phyloP scores from a whole-genome alignment of 805 yeast species.

The Saccharomycopsis synnaedendra region DNA sequence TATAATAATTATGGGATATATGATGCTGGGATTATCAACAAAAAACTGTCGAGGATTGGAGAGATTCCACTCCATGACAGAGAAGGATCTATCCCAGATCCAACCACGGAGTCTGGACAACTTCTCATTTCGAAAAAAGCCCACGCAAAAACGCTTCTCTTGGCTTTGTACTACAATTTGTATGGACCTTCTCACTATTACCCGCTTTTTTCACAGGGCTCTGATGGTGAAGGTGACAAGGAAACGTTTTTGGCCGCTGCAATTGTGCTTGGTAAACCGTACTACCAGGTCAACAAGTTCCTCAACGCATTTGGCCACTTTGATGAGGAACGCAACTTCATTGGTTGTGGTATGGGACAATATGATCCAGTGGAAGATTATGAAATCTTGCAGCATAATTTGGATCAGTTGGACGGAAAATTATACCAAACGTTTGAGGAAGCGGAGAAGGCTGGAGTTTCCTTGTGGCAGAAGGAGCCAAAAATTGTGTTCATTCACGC shows the following conservation, averaged over 20 bases:
- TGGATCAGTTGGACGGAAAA: constrained; percentile 6
- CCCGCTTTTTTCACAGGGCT: constrained; percentile 44
- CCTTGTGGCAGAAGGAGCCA: constrained; percentile 19
- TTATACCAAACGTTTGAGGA: constrained; percentile 7
- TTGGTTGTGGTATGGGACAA: constrained; percentile 48
- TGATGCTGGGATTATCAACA: constrained; percentile 22
- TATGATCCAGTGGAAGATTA: constrained; percentile 44
- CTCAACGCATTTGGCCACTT: constrained; percentile 45
- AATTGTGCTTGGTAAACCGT: constrained; percentile 45
- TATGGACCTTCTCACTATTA: constrained; percentile 52
- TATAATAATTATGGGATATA: constrained; percentile 27
- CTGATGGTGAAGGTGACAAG: constrained; percentile 47
- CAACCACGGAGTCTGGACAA: constrained; percentile 58
- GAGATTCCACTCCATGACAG: constrained; percentile 44
- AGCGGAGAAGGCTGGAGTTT: constrained; percentile 13
- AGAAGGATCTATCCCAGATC: constrained; percentile 48
- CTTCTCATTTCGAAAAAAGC: constrained; percentile 42
- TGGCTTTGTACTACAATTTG: constrained; percentile 48
- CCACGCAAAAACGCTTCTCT: constrained; percentile 41
- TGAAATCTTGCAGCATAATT: constrained; percentile 21
- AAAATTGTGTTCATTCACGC: constrained; percentile 46
- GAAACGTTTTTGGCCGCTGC: constrained; percentile 52
- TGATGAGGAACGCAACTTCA: constrained; percentile 17
- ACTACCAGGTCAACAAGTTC: constrained; percentile 47
- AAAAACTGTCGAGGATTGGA: neutral